Percentiles rank a stretch among this genome's conserved stretches.
phyloP scores from a whole-genome alignment of 257 asterid species.

The Petunia secreta region DNA sequence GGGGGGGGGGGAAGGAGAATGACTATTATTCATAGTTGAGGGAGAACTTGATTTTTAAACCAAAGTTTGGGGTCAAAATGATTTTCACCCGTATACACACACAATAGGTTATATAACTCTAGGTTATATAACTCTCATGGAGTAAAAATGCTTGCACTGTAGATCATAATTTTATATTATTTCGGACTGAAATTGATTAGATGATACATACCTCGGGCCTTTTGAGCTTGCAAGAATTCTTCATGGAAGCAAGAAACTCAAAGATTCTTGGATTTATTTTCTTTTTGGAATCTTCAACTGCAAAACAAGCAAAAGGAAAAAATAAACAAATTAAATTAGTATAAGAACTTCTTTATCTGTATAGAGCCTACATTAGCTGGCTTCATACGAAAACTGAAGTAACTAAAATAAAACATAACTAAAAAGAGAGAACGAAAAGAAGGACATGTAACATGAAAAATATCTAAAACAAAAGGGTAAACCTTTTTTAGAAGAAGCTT shows the following conservation, averaged over 20 bases:
- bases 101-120: too few species aligned
- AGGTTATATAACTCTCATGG: too few species aligned
- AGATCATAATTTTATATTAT: background rate
- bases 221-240: constrained; percentile 60
- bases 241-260: constrained; percentile 57
- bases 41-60: too few species aligned
- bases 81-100: too few species aligned
- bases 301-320: background rate
- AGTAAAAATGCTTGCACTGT: too few species aligned
- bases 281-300: constrained; percentile 45
- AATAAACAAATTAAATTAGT: background rate
- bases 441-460: background rate
- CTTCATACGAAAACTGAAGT: background rate
- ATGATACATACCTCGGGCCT: constrained; percentile 65
- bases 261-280: constrained; percentile 51
- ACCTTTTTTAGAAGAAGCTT: constrained; percentile 58
- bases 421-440: background rate
- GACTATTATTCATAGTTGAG: too few species aligned
- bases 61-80: too few species aligned
- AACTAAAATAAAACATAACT: background rate
- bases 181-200: background rate
- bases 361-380: background rate
- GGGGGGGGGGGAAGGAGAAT: too few species aligned
- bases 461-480: background rate
- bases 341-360: background rate